Base-by-base conservation (phyloP, 352 stramenopile genomes). In the Phytophthora macrochlamydospora region DNA sequence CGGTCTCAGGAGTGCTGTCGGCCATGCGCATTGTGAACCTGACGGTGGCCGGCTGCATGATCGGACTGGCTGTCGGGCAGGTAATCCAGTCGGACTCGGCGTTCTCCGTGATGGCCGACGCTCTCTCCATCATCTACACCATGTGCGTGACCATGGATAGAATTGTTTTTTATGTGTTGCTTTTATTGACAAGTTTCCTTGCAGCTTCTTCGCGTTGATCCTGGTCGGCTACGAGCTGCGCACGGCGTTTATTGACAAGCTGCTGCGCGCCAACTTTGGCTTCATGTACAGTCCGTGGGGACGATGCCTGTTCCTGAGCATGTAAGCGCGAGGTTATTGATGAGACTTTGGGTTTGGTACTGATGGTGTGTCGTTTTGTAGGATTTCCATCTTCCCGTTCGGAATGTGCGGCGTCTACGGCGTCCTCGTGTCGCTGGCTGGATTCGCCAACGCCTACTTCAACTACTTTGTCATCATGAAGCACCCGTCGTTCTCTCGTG, bases 401-500 rank as follows among this genome's bases (percentile, higher is more conserved):
- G 89, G 89, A 57, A 94, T 94, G 85, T 86, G 90, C 43, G 80
- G 83, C 45, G 40, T 90, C 29, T 94, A 96, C 71, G 89, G 89
- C 46, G 73, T 93, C 52, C 68, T 95, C 9, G 80, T 94, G 59
- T 91, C 86, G 56, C 70, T 96, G 29, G 40, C 71, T 38, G 89
- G 87, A 30, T 96, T 95, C 50, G 60, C 78, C 48, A 94, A 96
- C 61, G 86, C 85, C n/a, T 94, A 94, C 74, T 94, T 96, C 64
- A 96, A 95, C 75, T 95, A 89, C 72, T 95, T 89, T 67, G 87
- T 94, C 62, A 95, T 95, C 78, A 94, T 78, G 68, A 94, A 93
- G 78, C 85, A 93, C 65, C 87, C 87, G 46, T 94, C 85, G 5
- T 95, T 95, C 74, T 92, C 87, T 45, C 86, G 87, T 29, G 87